These are phyloP conservation scores for Funneliformis caledonium DNA, from an alignment of 371 early-diverging fungal species.

Conservation along the genomic window DNA sequence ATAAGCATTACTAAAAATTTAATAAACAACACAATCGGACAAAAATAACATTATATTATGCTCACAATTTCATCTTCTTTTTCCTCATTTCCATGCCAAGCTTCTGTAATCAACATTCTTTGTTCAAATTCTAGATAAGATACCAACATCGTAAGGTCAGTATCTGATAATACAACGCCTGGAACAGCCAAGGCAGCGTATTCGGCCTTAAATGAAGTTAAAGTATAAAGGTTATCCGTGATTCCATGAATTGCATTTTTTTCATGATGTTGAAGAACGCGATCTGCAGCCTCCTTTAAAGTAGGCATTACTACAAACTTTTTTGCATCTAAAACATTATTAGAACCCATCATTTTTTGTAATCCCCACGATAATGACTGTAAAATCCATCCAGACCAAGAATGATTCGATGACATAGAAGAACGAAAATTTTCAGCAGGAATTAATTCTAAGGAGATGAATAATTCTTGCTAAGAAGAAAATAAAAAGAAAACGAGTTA, in stretches of 20 bases:
- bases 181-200: constrained; percentile 5
- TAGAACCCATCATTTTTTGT: not conserved
- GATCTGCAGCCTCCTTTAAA: constrained; percentile 22
- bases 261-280: constrained; percentile 7
- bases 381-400: constrained; percentile 24
- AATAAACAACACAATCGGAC: not conserved
- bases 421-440: constrained; percentile 9
- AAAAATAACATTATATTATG: not conserved
- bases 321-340: not conserved
- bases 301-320: constrained; percentile 3
- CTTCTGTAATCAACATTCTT: not conserved
- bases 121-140: constrained; percentile 20
- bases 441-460: not conserved
- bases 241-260: constrained; percentile 23
- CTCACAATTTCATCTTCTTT: constrained; percentile 11
- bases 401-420: not conserved
- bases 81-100: not conserved
- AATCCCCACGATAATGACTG: constrained; percentile 3
- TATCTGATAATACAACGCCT: constrained; percentile 4
- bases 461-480: constrained; percentile 19
- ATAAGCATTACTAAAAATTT: not conserved
- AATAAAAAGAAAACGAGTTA: not conserved
- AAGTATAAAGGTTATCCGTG: constrained; percentile 23
- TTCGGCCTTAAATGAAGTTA: constrained; percentile 16
- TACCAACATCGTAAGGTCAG: constrained; percentile 12